A percentile compares a stretch with the other conserved stretches of the same genome.
Evolutionary conservation across 2,329 filamentous ascomycete genomes (phyloP).

Genomic region (Cercospora sojina): DNA sequence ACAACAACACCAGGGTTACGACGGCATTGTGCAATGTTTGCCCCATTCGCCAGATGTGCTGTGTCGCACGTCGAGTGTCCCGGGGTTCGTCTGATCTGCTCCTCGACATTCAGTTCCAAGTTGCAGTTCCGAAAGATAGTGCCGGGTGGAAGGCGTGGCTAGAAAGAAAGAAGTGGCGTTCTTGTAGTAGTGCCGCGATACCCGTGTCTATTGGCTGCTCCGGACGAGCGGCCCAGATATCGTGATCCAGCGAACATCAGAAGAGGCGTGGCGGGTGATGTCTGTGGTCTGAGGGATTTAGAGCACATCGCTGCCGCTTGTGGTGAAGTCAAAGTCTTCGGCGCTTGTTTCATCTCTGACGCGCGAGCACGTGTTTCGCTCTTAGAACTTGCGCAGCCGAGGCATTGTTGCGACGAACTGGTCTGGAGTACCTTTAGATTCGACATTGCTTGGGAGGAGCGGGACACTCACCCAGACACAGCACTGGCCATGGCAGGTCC

Average conservation of each 20-base stretch:
- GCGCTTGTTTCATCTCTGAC: not conserved
- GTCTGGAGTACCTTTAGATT: not conserved
- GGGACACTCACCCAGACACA: not conserved
- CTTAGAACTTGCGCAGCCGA: constrained; percentile 1
- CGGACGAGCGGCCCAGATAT: not conserved
- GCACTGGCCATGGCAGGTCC: not conserved
- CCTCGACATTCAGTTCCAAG: not conserved
- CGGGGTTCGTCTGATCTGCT: not conserved
- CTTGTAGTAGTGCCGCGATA: not conserved
- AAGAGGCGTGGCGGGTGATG: not conserved
- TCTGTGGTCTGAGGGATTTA: not conserved
- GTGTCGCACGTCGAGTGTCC: not conserved
- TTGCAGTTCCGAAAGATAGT: not conserved
- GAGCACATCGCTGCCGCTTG: not conserved
- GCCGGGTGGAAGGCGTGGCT: not conserved
- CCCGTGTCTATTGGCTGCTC: not conserved
- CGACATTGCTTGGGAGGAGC: not conserved
- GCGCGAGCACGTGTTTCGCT: not conserved
- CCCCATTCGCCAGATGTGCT: not conserved
- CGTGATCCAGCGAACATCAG: not conserved
- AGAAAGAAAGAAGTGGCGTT: not conserved
- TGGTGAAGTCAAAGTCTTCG: not conserved
- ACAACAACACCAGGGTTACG: not conserved
- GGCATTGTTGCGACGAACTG: not conserved
- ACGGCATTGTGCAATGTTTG: not conserved